Conservation (phyloP, 352 stramenopile genomes). For the Globisporangium iwayamae region DNA sequence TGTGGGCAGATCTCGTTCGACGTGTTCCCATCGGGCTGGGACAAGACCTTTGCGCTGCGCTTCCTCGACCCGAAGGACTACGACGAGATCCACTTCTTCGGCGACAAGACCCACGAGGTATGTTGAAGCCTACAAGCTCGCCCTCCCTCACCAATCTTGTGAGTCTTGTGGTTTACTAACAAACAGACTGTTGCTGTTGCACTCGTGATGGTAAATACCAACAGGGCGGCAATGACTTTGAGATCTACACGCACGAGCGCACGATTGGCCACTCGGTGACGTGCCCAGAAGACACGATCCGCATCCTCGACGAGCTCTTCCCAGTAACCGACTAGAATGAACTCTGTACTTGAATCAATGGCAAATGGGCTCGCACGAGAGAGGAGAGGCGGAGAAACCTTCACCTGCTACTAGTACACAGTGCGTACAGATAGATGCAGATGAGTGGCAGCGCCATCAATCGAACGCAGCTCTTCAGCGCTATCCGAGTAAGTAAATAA, state of each 20-base stretch:
- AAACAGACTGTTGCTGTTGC: neutral
- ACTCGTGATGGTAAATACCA: neutral
- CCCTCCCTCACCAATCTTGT: too few relatives aligned
- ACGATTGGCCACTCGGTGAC: conserved; percentile 97
- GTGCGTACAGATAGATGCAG: neutral
- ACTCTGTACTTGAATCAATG: neutral
- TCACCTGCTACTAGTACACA: neutral
- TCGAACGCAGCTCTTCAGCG: neutral
- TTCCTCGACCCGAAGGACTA: conserved; percentile 93
- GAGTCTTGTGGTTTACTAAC: neutral
- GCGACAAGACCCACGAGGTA: conserved; percentile 98
- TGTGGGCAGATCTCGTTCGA: conserved; percentile 96
- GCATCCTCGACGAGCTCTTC: conserved; percentile 97
- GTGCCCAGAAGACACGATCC: conserved; percentile 95
- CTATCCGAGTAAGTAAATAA: neutral
- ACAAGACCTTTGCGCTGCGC: conserved; percentile 99
- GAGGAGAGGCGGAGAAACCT: too few relatives aligned
- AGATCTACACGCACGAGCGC: conserved; percentile 96
- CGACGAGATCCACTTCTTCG: conserved; percentile 99
- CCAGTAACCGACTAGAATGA: conserved; percentile 36
- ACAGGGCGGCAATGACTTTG: conserved; percentile 97
- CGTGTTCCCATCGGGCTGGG: conserved; percentile 97
- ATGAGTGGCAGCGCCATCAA: neutral
- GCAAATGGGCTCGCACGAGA: neutral
- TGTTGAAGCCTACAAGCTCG: neutral